Evolutionary conservation across 352 stramenopile genomes (phyloP), one percentile per base, ranked within the genome.

Genomic region (Elongisporangium anandrum): DNA sequence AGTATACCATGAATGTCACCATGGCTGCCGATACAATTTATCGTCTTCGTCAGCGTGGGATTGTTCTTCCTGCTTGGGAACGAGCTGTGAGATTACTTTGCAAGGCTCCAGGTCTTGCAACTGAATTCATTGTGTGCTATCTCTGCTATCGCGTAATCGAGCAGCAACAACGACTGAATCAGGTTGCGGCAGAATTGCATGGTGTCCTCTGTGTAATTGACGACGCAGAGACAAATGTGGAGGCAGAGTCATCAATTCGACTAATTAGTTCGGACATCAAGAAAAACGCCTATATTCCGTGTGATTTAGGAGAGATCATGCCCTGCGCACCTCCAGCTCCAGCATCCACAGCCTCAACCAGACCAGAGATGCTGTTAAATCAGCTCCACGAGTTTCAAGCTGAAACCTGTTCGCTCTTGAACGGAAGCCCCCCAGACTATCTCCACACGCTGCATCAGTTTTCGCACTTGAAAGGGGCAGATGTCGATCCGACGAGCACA

Each of bases 131-230:
- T 0, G 81, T 87, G 0, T 94, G 85, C 45, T 79, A 79, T 56
- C 54, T 94, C 2, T 94, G 85, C 64, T 94, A 94, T 47, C 61
- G 65, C 19, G 73, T 94, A 20, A 92, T 86, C 69, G 87, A 92
- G 55, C 75, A 87, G 45, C 82, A 94, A 45, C 58, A 81, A 16
- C 64, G 68, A 52, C 64, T 92, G 4, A 63, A 73, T 24, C 41
- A 74, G 9, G 70, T 88, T 15, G 68, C 82, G 0, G 57, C 60
- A 19, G 80, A 90, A 53, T 56, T 89, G 0, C 72, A 82, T 19
- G 56, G 65, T 26, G 48, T 67, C 2, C 54, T 68, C 34, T 66
- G 45, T 7, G 62, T 50, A 12, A 20, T 52, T 17, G 51, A 57
- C 34, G 39, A 26, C 3, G 20, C 49, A 10, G 41, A 61, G 19